phyloP scores from a whole-genome alignment of 1,284 basidiomycete species.

The Omphalotus olearius region DNA sequence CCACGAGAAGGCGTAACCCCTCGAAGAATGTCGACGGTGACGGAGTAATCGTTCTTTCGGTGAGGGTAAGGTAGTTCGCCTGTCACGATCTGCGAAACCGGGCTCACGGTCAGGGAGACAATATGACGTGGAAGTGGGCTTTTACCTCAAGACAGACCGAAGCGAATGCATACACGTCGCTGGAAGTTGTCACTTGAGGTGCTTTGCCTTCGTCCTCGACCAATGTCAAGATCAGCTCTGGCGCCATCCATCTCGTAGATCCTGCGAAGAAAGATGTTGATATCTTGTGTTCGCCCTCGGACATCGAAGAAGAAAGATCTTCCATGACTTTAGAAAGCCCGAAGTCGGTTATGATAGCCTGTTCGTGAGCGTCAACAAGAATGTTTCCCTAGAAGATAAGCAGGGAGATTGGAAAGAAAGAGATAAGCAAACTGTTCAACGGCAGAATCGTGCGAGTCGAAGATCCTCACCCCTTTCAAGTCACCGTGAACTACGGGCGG shows the following conservation, averaged over 20 bases:
- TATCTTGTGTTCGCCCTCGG: not conserved
- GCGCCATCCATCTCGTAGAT: constrained; percentile 50
- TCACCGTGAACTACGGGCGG: constrained; percentile 54
- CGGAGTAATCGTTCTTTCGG: constrained; percentile 48
- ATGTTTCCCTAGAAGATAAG: constrained; percentile 39
- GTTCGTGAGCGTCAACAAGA: constrained; percentile 44
- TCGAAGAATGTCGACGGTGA: constrained; percentile 47
- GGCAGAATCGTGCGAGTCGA: not conserved
- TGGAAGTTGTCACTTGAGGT: constrained; percentile 43
- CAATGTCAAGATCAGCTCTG: constrained; percentile 46
- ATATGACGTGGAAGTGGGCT: not conserved
- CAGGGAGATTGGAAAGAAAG: not conserved
- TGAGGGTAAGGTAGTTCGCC: constrained; percentile 47
- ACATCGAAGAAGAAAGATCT: constrained; percentile 36
- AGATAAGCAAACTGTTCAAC: not conserved
- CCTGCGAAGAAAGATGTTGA: constrained; percentile 47
- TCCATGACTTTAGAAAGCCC: constrained; percentile 54
- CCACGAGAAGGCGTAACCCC: constrained; percentile 40
- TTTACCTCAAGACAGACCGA: constrained; percentile 54
- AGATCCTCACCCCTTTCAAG: constrained; percentile 44
- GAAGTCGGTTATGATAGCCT: constrained; percentile 54
- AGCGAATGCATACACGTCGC: constrained; percentile 55
- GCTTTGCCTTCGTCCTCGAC: constrained; percentile 36
- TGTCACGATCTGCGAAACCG: constrained; percentile 37
- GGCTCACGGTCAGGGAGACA: not conserved